Percentiles rank a stretch among this genome's conserved stretches.
Conservation (phyloP, 345 rosid genomes). For the Theobroma cacao region DNA sequence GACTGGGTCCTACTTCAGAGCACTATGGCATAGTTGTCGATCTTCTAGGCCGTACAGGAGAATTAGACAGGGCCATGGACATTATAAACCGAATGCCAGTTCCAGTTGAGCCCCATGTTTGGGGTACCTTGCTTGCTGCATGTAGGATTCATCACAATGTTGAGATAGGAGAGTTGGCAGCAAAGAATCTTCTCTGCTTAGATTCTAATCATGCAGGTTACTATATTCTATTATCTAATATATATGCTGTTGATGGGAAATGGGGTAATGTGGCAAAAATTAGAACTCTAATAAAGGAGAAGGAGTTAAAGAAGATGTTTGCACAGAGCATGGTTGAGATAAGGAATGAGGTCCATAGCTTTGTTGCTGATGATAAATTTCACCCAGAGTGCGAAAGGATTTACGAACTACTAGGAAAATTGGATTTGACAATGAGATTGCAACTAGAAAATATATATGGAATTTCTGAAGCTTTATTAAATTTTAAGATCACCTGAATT, state of each 20-base stretch:
- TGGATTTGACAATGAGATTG: conserved; percentile 33
- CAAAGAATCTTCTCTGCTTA: conserved; percentile 40
- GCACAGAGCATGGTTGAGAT: conserved; percentile 47
- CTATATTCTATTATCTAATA: conserved; percentile 47
- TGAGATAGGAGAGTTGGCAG: conserved; percentile 48
- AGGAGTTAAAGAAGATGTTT: conserved; percentile 38
- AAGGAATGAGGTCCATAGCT: conserved; percentile 35
- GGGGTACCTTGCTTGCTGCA: conserved; percentile 58
- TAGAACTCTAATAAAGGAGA: conserved; percentile 39
- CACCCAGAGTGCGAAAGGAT: conserved; percentile 34
- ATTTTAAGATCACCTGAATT: not conserved
- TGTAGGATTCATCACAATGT: conserved; percentile 55
- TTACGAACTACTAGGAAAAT: conserved; percentile 34
- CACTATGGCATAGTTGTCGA: conserved; percentile 62
- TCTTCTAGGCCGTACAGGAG: conserved; percentile 58
- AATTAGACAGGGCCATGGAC: conserved; percentile 39
- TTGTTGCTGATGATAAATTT: conserved; percentile 44
- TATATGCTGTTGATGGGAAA: conserved; percentile 49
- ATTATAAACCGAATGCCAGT: conserved; percentile 39
- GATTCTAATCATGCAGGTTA: conserved; percentile 58
- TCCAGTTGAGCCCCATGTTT: conserved; percentile 41
- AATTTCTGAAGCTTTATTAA: not conserved
- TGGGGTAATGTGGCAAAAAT: conserved; percentile 44
- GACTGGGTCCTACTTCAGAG: conserved; percentile 36
- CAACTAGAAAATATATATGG: not conserved